Conservation (phyloP, 2,329 filamentous ascomycete species). For the Pseudovirgaria hyperparasitica region DNA sequence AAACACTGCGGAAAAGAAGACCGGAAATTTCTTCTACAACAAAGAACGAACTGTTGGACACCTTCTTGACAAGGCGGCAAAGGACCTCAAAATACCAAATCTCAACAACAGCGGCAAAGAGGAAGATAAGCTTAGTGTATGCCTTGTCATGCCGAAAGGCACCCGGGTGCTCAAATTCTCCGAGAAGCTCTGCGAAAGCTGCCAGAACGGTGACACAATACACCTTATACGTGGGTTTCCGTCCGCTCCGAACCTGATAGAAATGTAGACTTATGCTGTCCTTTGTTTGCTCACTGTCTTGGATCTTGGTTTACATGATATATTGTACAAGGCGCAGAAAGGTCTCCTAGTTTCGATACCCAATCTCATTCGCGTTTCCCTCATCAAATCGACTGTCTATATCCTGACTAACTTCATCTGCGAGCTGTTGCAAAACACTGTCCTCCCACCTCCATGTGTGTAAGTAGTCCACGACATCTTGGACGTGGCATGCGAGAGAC, state of each 20-base stretch:
- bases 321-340: too few species aligned
- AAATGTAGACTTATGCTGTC: too few species aligned
- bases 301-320: too few species aligned
- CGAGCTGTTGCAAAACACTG: too few species aligned
- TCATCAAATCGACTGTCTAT: too few species aligned
- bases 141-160: constrained; percentile 87
- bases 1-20: constrained; percentile 71
- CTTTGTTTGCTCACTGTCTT: too few species aligned
- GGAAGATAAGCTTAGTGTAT: constrained; percentile 70
- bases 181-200: constrained; percentile 64
- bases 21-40: constrained; percentile 37
- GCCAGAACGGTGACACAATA: constrained; percentile 78
- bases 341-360: too few species aligned
- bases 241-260: constrained; percentile 58
- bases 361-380: too few species aligned
- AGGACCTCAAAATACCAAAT: constrained; percentile 66
- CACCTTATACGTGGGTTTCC: constrained; percentile 75
- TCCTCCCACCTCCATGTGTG: too few species aligned
- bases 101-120: constrained; percentile 70
- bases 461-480: too few species aligned
- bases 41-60: constrained; percentile 80
- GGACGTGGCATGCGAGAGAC: too few species aligned
- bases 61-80: constrained; percentile 66
- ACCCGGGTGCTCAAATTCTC: constrained; percentile 76
- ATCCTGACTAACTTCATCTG: too few species aligned